phyloP scores from a whole-genome alignment of 148 eudicot genomes.

The Vaccinium darrowii region DNA sequence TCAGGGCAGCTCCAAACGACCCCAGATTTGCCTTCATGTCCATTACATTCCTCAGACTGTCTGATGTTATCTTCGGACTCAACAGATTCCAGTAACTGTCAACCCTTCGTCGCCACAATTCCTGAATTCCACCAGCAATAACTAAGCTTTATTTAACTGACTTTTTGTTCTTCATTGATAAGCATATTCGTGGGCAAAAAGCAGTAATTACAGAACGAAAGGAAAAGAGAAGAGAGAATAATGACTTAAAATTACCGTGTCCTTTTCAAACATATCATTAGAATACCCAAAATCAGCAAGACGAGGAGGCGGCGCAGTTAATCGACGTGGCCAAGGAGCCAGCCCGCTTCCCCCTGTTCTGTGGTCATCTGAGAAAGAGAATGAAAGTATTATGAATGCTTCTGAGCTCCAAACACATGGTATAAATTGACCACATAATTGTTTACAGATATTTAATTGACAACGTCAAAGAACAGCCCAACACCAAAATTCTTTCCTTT shows the following conservation, averaged over 20 bases:
- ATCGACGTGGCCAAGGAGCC: conserved; percentile 95
- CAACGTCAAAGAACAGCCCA: background rate
- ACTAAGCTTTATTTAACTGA: background rate
- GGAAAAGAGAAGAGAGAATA: background rate
- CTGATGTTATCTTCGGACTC: conserved; percentile 66
- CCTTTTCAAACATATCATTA: conserved; percentile 75
- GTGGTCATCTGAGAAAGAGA: conserved; percentile 74
- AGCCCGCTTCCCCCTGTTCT: conserved; percentile 75
- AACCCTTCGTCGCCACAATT: conserved; percentile 79
- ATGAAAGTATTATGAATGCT: background rate
- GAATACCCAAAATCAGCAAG: conserved; percentile 97
- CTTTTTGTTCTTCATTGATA: background rate
- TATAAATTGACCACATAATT: background rate
- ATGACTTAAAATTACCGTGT: conserved; percentile 54
- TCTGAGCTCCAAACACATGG: conserved; percentile 1
- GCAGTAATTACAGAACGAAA: background rate
- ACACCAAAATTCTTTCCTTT: background rate
- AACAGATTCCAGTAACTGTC: conserved; percentile 79
- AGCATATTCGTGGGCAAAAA: background rate
- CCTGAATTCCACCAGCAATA: conserved; percentile 43
- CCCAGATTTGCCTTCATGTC: conserved; percentile 97
- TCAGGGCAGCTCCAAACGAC: conserved; percentile 95
- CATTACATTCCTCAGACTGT: conserved; percentile 85
- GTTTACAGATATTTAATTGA: background rate
- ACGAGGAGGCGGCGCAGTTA: conserved; percentile 91